Conservation (phyloP, 257 asterid species). For the Penstemon davidsonii region DNA sequence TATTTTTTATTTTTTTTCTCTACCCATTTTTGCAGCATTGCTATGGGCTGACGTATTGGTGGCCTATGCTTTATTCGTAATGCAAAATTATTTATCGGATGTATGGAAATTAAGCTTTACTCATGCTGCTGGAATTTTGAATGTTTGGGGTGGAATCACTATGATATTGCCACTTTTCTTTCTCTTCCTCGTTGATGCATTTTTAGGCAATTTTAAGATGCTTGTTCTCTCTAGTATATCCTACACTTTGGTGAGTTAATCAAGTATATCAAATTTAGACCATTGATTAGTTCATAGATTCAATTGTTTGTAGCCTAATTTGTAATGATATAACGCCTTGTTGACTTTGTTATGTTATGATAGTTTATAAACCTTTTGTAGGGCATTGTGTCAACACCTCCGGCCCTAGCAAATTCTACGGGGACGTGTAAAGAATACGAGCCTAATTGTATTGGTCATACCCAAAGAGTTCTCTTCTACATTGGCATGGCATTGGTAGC, state of each 20-base stretch:
- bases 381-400: constrained; percentile 74
- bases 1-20: background rate
- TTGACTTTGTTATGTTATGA: background rate
- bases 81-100: constrained; percentile 61
- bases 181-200: constrained; percentile 39
- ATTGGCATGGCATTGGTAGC: constrained; percentile 55
- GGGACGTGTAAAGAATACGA: constrained; percentile 46
- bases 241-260: constrained; percentile 42
- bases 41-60: constrained; percentile 37
- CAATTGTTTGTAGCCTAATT: too few species aligned
- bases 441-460: constrained; percentile 44
- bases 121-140: constrained; percentile 55
- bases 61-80: constrained; percentile 46
- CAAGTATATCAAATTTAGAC: background rate
- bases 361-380: constrained; percentile 11
- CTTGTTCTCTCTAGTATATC: constrained; percentile 53
- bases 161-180: constrained; percentile 40
- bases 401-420: constrained; percentile 43
- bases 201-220: constrained; percentile 41
- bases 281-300: background rate
- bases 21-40: constrained; percentile 31
- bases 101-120: constrained; percentile 63
- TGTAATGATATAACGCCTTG: too few species aligned
- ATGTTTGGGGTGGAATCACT: constrained; percentile 46
- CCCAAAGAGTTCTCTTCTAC: constrained; percentile 53